phyloP scores from a whole-genome alignment of 2,329 filamentous ascomycete genomes.

The Cylindrodendrum hubeiense region DNA sequence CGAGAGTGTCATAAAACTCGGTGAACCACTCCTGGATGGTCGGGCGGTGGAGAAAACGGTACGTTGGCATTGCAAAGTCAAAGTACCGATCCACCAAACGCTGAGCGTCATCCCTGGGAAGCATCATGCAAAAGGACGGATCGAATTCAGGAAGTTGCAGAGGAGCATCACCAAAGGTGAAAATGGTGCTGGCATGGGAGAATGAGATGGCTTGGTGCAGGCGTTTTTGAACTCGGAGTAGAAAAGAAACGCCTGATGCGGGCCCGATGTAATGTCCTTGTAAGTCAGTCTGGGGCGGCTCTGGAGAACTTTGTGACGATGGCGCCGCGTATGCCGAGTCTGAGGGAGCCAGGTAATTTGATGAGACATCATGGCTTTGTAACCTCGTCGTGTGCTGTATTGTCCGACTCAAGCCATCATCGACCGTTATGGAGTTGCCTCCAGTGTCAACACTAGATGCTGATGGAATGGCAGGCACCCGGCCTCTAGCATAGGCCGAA shows the following conservation, averaged over 20 bases:
- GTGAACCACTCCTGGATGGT: constrained; percentile 62
- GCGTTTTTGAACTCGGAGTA: constrained; percentile 48
- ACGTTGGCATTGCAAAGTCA: constrained; percentile 68
- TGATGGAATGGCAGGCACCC: constrained; percentile 35
- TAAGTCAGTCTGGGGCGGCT: constrained; percentile 46
- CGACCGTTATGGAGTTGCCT: constrained; percentile 10
- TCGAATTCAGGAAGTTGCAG: constrained; percentile 52
- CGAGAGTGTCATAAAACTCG: constrained; percentile 53
- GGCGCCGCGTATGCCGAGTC: constrained; percentile 15
- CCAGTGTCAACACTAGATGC: constrained; percentile 22
- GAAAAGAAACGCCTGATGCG: constrained; percentile 47
- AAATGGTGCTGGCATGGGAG: constrained; percentile 52
- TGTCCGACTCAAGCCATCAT: neutral
- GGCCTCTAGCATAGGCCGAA: constrained; percentile 42
- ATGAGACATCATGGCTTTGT: constrained; percentile 22
- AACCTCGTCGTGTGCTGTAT: neutral
- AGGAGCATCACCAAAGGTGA: constrained; percentile 64
- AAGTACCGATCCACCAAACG: constrained; percentile 64
- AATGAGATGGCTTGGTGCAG: constrained; percentile 43
- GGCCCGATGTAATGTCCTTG: constrained; percentile 50
- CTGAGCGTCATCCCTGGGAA: constrained; percentile 50
- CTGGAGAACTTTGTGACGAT: constrained; percentile 43
- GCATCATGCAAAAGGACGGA: constrained; percentile 54
- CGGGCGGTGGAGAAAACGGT: constrained; percentile 66
- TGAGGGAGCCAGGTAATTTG: constrained; percentile 16